Conservation (phyloP, 352 stramenopile genomes). For the Thraustochytrium sp. region DNA sequence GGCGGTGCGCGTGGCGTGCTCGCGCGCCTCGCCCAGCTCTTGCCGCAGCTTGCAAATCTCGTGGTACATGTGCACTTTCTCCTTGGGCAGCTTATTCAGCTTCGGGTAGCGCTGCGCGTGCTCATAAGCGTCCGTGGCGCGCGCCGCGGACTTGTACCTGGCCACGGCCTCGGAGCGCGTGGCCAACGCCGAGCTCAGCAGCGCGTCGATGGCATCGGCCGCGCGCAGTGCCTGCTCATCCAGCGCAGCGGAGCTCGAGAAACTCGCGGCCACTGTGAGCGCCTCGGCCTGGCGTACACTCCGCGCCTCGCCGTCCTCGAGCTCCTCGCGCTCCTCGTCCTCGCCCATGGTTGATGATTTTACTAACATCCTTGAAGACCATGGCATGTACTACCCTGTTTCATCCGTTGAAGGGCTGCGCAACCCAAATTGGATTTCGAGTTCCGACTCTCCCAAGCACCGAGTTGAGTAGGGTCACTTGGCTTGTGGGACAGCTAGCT, state of each 20-base stretch:
- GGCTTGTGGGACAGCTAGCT: too few relatives aligned
- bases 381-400: too few relatives aligned
- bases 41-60: not conserved
- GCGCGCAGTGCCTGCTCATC: not conserved
- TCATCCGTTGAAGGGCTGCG: too few relatives aligned
- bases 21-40: not conserved
- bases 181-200: not conserved
- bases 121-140: not conserved
- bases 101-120: not conserved
- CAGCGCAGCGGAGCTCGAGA: not conserved
- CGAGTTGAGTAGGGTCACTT: too few relatives aligned
- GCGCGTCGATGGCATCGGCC: not conserved
- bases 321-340: too few relatives aligned
- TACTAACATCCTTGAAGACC: too few relatives aligned
- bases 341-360: too few relatives aligned
- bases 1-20: not conserved
- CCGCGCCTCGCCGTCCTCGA: too few relatives aligned
- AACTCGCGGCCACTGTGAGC: not conserved
- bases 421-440: too few relatives aligned
- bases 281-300: not conserved
- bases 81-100: not conserved
- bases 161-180: not conserved
- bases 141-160: not conserved
- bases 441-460: too few relatives aligned
- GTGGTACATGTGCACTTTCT: not conserved